Base-by-base conservation (phyloP, 2,329 filamentous ascomycete genomes). In the Pseudopithomyces maydicus region DNA sequence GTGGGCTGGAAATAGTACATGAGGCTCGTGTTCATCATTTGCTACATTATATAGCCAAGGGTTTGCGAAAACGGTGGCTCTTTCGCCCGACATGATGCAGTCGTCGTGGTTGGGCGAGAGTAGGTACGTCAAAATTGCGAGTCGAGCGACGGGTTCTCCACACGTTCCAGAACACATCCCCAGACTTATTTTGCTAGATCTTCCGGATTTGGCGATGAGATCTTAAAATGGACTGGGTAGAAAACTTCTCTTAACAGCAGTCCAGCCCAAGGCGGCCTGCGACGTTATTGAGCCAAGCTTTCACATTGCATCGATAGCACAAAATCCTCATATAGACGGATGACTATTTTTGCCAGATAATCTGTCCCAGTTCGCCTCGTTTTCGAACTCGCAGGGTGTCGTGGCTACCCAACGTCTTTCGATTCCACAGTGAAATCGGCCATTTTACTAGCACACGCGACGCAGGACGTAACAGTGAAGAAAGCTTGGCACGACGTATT, bases 21-120 rank as follows among this genome's bases (percentile, higher is more conserved):
- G 39, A 43, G 19, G 29, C 32, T 55, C 52, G 52, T 55, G 45
- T 55, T 55, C 26, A 32, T 43, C 26, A 55, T 50, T 26, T 44
- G n/a, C 7, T 15, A 11, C 43, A 26, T 29, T 29, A 14, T 23
- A 14, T 17, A 12, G 14, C 36, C 26, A 19, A 49, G 19, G 20
- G 10, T 29, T 22, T 29, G 23, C 3, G 29, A 23, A 35, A 44
- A 19, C 15, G 32, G 10, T 26, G 22, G 3, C 8, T 29, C n/a
- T n/a, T 7, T n/a, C 44, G 44, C 52, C 44, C 26, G 52, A 19
- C 52, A 22, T 19, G 17, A 22, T 12, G 12, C 14, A 29, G 26
- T 17, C 11, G n/a, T 36, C 7, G 19, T 38, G 4, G 38, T 50
- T 23, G 48, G 38, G 41, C 20, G 20, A 2, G 19, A 14, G 39